phyloP scores from a whole-genome alignment of 768 basidiomycete species.

The Agrocybe pediades region DNA sequence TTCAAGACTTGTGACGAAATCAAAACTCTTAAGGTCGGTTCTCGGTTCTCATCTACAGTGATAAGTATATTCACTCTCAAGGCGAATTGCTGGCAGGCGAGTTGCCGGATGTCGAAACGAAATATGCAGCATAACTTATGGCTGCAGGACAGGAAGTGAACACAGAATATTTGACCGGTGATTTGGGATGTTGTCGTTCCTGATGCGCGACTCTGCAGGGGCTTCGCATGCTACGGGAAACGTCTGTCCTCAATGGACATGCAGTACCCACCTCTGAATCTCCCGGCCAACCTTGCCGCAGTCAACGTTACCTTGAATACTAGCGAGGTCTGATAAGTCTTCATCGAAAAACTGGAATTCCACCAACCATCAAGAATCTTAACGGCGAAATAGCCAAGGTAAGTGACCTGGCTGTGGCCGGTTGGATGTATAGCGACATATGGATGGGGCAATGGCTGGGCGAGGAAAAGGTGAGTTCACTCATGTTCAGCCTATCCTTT shows the following conservation, averaged over 20 bases:
- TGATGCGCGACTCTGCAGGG: constrained; percentile 22
- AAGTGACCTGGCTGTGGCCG: constrained; percentile 43
- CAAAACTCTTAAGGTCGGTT: constrained; percentile 47
- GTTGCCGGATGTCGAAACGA: constrained; percentile 40
- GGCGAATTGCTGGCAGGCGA: constrained; percentile 34
- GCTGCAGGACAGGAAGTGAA: constrained; percentile 50
- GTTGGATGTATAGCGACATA: constrained; percentile 57
- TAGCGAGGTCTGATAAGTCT: constrained; percentile 48
- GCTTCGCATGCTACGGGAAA: constrained; percentile 26
- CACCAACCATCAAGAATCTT: constrained; percentile 52
- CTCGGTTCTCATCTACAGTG: background rate
- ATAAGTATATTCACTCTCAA: constrained; percentile 1
- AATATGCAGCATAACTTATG: constrained; percentile 50
- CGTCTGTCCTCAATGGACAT: background rate
- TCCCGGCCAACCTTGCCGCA: constrained; percentile 23
- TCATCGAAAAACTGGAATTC: constrained; percentile 52
- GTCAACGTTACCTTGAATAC: constrained; percentile 40
- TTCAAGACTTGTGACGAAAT: constrained; percentile 46
- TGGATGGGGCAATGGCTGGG: constrained; percentile 57
- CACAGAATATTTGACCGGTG: background rate
- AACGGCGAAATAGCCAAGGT: constrained; percentile 50
- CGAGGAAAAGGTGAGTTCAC: constrained; percentile 43
- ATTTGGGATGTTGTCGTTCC: background rate
- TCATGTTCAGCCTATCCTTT: background rate
- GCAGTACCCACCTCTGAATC: constrained; percentile 17